Evolutionary conservation across 768 basidiomycete species (phyloP).

Genomic region (Aureoboletus auriporus): DNA sequence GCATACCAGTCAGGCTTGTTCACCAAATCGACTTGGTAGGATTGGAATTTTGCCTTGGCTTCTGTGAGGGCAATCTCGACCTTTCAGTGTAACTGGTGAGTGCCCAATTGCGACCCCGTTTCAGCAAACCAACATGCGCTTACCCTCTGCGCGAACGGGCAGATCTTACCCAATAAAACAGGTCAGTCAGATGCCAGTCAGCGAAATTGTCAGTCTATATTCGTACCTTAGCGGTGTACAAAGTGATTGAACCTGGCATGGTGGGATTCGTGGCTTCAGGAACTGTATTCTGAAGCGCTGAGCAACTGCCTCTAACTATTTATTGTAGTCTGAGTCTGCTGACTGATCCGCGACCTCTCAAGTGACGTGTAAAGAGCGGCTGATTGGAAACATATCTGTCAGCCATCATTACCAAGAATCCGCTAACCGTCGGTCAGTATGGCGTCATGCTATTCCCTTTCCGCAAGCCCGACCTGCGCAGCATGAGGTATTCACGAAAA

Average conservation of each 20-base stretch:
- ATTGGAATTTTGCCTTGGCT: constrained; percentile 42
- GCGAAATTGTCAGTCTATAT: neutral
- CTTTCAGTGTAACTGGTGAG: constrained; percentile 25
- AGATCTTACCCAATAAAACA: constrained; percentile 35
- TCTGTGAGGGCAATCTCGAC: constrained; percentile 62
- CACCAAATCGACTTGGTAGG: constrained; percentile 54
- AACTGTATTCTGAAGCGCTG: no score
- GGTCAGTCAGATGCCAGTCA: neutral
- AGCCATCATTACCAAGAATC: no score
- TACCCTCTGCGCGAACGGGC: constrained; percentile 59
- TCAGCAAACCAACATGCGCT: constrained; percentile 3
- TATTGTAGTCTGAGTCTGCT: no score
- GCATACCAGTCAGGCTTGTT: constrained; percentile 74
- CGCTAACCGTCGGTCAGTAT: no score
- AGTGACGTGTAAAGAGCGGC: no score
- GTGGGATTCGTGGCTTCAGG: neutral
- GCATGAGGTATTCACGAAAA: no score
- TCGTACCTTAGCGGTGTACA: constrained; percentile 46
- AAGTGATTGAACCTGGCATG: constrained; percentile 31
- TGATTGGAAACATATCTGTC: no score
- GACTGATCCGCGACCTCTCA: no score
- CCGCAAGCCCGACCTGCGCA: no score
- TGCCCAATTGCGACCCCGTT: no score
- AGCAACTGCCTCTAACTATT: no score
- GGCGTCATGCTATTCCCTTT: no score